These are phyloP conservation scores for Collybia sp. DNA, from an alignment of 768 basidiomycete genomes.

Conservation along the genomic window DNA sequence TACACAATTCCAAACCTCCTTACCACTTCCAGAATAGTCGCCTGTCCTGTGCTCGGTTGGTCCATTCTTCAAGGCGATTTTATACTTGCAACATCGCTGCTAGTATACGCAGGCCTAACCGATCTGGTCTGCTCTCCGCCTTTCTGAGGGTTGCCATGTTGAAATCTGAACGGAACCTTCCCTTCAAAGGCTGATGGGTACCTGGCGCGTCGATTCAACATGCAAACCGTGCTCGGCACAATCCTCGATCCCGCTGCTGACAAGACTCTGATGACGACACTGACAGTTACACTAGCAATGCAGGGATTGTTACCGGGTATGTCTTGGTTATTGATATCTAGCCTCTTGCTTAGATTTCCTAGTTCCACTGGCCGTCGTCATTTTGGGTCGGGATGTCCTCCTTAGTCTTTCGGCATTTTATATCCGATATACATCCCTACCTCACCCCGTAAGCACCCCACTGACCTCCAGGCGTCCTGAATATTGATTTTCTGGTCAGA, in stretches of 20 bases:
- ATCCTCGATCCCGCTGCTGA: slow-evolving; percentile 98
- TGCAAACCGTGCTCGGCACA: slow-evolving; percentile 89
- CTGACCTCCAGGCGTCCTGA: background rate
- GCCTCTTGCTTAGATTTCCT: slow-evolving; percentile 3
- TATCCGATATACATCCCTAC: slow-evolving; percentile 87
- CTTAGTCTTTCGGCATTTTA: slow-evolving; percentile 89
- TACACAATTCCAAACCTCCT: slow-evolving; percentile 93
- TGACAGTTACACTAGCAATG: slow-evolving; percentile 82
- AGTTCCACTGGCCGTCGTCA: slow-evolving; percentile 85
- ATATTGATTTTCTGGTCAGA: slow-evolving; percentile 38
- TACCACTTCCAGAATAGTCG: slow-evolving; percentile 80
- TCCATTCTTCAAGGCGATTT: slow-evolving; percentile 81
- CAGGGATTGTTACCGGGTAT: slow-evolving; percentile 79
- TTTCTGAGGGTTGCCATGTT: slow-evolving; percentile 5
- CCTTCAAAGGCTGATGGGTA: slow-evolving; percentile 78
- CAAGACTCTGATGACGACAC: slow-evolving; percentile 91
- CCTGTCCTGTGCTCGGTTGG: slow-evolving; percentile 93
- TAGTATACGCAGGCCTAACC: slow-evolving; percentile 89
- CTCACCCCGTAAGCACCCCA: slow-evolving; percentile 64
- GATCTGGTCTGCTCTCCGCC: slow-evolving; percentile 64
- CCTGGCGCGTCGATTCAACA: slow-evolving; percentile 81
- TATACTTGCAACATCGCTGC: slow-evolving; percentile 70
- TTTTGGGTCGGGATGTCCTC: slow-evolving; percentile 85
- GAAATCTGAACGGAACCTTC: slow-evolving; percentile 7
- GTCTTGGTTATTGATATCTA: slow-evolving; percentile 18